Percentiles rank a stretch among this genome's conserved stretches.
Conservation (phyloP, 768 basidiomycete species). For the Tulasnella sp. region DNA sequence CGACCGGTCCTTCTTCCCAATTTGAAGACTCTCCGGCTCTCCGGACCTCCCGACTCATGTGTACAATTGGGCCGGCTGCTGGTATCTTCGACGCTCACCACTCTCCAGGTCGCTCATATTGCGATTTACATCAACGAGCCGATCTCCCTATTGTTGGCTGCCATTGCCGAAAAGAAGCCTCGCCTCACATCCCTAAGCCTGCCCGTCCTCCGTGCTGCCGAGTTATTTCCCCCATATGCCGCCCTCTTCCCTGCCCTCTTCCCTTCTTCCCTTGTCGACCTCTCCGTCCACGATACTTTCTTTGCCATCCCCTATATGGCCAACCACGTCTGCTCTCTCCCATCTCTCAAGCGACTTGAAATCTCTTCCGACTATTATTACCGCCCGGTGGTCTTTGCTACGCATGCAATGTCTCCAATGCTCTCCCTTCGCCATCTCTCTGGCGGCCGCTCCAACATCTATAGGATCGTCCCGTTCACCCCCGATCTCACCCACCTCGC, state of each 20-base stretch:
- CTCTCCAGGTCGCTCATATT: background rate
- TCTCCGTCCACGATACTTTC: background rate
- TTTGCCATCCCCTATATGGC: background rate
- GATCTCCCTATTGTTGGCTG: background rate
- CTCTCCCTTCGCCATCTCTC: background rate
- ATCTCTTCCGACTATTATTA: background rate
- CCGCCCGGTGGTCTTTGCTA: background rate
- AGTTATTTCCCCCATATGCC: background rate
- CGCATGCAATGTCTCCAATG: background rate
- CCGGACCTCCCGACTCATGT: background rate
- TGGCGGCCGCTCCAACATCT: background rate
- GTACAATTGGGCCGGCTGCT: background rate
- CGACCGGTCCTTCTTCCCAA: background rate
- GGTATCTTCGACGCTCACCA: background rate
- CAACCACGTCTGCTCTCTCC: background rate
- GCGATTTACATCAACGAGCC: background rate
- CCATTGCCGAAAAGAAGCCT: background rate
- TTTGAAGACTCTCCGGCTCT: background rate
- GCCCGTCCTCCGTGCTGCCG: background rate
- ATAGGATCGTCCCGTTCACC: background rate
- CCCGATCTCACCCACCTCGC: background rate
- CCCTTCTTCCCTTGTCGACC: background rate
- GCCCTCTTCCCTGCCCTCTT: background rate
- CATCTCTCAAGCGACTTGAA: background rate
- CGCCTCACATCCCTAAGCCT: background rate